Evolutionary conservation across 2,329 filamentous ascomycete species (phyloP).

Genomic region (Trichoderma afroharzianum): DNA sequence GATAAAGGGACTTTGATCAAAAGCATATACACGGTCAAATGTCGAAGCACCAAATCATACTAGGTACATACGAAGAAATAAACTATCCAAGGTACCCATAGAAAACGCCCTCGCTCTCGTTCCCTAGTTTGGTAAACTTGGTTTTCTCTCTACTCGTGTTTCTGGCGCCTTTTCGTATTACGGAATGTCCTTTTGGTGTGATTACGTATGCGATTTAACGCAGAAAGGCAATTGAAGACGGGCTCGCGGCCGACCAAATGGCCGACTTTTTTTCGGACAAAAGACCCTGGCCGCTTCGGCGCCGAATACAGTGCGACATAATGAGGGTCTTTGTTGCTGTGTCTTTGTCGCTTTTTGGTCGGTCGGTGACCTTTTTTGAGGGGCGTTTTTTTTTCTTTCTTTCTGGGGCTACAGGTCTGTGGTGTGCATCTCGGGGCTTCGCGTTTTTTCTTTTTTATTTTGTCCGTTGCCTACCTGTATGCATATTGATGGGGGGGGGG

Average conservation of each 20-base stretch:
- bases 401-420: neutral
- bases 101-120: neutral
- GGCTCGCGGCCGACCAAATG: neutral
- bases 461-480: neutral
- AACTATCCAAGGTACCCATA: neutral
- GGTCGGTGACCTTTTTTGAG: neutral
- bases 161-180: neutral
- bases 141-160: neutral
- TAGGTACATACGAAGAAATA: neutral
- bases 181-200: neutral
- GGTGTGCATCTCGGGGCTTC: neutral
- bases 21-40: constrained; percentile 2
- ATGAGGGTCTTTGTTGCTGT: neutral
- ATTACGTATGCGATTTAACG: constrained; percentile 10
- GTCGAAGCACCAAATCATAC: neutral
- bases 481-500: neutral
- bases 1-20: neutral
- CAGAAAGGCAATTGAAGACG: neutral
- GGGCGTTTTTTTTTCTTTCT: neutral
- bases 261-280: neutral
- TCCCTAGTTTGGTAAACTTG: neutral
- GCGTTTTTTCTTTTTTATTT: neutral
- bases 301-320: constrained; percentile 13
- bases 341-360: too few species aligned
- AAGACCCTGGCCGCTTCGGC: constrained; percentile 6